Evolutionary conservation across 306 rosid genomes (phyloP).

Genomic region (Dicorynia guianensis): DNA sequence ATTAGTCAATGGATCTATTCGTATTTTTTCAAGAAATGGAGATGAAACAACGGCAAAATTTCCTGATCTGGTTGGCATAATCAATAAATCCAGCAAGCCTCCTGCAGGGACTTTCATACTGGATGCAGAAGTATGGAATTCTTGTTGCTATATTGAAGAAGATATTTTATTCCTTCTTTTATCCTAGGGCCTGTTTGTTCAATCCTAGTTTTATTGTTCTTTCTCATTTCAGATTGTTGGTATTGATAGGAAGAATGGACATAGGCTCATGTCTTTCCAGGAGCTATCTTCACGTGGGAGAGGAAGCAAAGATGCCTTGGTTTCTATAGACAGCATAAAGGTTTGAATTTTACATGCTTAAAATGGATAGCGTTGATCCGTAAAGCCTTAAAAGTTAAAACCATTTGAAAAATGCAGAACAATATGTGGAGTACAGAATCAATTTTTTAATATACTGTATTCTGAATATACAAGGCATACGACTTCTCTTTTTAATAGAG

Average conservation of each 20-base stretch:
- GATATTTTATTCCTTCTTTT: conserved; percentile 22
- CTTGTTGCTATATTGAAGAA: conserved; percentile 1
- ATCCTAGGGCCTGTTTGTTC: conserved; percentile 16
- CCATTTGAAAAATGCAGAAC: too few species aligned
- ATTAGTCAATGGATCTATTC: conserved; percentile 75
- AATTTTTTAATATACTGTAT: too few species aligned
- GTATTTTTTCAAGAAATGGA: conserved; percentile 83
- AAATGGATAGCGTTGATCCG: conserved; percentile 6
- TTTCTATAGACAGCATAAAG: conserved; percentile 76
- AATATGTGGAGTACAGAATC: too few species aligned
- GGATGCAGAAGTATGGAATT: conserved; percentile 74
- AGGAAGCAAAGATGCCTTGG: conserved; percentile 72
- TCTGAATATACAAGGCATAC: too few species aligned
- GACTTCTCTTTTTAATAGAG: too few species aligned
- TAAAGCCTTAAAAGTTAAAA: not conserved
- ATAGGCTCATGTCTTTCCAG: conserved; percentile 82
- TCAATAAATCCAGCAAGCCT: conserved; percentile 71
- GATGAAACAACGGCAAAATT: conserved; percentile 84
- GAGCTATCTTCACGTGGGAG: conserved; percentile 88
- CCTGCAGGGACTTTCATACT: conserved; percentile 71
- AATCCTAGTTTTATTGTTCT: conserved; percentile 25
- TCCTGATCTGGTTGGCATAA: conserved; percentile 78
- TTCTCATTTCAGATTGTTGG: conserved; percentile 80
- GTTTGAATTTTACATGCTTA: conserved; percentile 50
- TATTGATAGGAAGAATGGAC: conserved; percentile 77